Evolutionary conservation across 495 filamentous ascomycete species (phyloP).

Genomic region (Cercophora newfieldiana): DNA sequence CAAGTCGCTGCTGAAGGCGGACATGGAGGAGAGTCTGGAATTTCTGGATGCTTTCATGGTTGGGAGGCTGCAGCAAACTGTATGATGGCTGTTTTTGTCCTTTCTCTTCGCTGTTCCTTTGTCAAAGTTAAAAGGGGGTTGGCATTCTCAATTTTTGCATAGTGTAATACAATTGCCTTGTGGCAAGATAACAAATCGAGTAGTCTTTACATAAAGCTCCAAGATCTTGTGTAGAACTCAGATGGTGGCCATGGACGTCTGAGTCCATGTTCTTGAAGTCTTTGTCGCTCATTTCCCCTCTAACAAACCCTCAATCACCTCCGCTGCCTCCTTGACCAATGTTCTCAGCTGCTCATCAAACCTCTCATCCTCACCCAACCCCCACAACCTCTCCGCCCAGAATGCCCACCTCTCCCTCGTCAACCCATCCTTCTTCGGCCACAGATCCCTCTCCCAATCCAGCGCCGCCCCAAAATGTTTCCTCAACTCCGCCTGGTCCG

Average conservation of each 20-base stretch:
- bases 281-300: background rate
- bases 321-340: background rate
- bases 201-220: too few species aligned
- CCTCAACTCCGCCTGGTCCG: background rate
- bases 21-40: conserved; percentile 20
- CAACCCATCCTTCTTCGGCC: conserved; percentile 1
- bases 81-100: too few species aligned
- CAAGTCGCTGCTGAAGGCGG: conserved; percentile 40
- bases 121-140: too few species aligned
- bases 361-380: background rate
- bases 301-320: conserved; percentile 1
- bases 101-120: too few species aligned
- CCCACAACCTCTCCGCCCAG: conserved; percentile 12
- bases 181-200: too few species aligned
- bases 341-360: background rate
- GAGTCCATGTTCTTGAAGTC: too few species aligned
- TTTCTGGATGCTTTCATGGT: conserved; percentile 27
- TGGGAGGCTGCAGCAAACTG: conserved; percentile 21
- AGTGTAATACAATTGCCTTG: too few species aligned
- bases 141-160: too few species aligned
- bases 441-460: conserved; percentile 13
- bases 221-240: too few species aligned
- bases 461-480: background rate
- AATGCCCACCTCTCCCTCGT: conserved; percentile 10
- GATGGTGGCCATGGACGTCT: too few species aligned